phyloP scores from a whole-genome alignment of 2,329 filamentous ascomycete genomes.

The Coniochaeta pulveracea region DNA sequence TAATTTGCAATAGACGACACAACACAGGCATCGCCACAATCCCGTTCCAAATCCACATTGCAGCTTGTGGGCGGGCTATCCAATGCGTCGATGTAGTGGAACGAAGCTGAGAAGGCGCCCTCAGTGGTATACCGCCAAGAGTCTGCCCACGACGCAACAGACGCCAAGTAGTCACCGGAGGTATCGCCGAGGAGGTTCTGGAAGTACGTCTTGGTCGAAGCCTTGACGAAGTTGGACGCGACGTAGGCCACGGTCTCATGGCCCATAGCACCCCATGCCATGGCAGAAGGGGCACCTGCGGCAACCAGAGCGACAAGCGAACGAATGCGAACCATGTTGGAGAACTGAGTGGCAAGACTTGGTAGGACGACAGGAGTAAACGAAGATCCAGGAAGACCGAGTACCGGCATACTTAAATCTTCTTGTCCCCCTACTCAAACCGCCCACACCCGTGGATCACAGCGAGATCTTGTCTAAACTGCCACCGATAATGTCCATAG shows the following conservation, averaged over 20 bases:
- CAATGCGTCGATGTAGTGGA: conserved; percentile 43
- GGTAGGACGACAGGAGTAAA: too few species aligned
- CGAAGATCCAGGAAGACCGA: too few species aligned
- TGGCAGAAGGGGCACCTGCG: conserved; percentile 8
- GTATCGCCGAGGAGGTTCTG: conserved; percentile 30
- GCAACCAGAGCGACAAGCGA: conserved; percentile 14
- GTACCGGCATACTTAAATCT: too few species aligned
- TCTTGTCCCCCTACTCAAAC: too few species aligned
- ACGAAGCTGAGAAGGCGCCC: conserved; percentile 31
- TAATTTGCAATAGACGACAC: conserved; percentile 30
- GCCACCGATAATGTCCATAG: too few species aligned
- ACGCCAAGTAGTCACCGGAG: conserved; percentile 33
- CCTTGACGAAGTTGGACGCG: conserved; percentile 33
- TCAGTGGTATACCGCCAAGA: conserved; percentile 31
- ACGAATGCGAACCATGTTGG: too few species aligned
- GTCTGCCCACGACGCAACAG: conserved; percentile 39
- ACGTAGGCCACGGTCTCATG: conserved; percentile 44
- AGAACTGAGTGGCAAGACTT: too few species aligned
- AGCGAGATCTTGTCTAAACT: too few species aligned
- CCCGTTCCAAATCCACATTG: conserved; percentile 28
- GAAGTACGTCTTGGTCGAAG: conserved; percentile 28
- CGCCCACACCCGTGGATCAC: too few species aligned
- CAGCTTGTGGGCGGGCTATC: conserved; percentile 34
- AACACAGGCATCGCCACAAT: conserved; percentile 31
- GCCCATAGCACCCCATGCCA: conserved; percentile 25